Evolutionary conservation across 1,284 basidiomycete species (phyloP), one percentile per base, ranked within the genome.

Genomic region (Marasmius tenuissimus): DNA sequence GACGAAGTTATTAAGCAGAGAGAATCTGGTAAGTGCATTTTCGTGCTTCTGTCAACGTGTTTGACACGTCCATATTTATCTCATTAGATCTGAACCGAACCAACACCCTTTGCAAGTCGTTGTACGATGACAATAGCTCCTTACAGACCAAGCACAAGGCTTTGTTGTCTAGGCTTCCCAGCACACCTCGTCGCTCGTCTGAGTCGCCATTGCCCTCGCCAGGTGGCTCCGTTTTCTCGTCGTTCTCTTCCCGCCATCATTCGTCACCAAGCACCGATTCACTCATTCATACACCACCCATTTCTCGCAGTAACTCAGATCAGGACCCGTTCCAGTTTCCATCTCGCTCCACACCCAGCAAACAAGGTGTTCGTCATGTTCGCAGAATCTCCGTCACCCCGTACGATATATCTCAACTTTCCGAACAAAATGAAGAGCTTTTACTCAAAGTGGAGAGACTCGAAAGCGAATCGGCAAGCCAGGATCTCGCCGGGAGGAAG

Each of bases 361-460:
- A 38, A 37, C 37, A 54, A 5, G 34, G 34, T 12, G 35, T 4
- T 37, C 27, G 34, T 18, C 52, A 54, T 37, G 34, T 54, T 38
- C 64, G 56, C 39, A 80, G 83, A 57, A 79, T 89, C 40, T 88
- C 89, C 40, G 83, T 89, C 59, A 86, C 88, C 2, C 85, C 85
- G 0, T 74, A 80, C n/a, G 90, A 93, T 61, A 80, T 94, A 33
- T 83, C 85, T 3, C 77, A 81, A 7, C 83, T 95, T 33, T 84
- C 87, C 0, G 90, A 93, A 68, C 91, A 94, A 74, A 95, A 95
- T 69, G 86, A 88, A 0, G 89, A 93, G 62, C 85, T 95, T 16
- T 76, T 91, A 6, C 74, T 82, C 22, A 91, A 92, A 65, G 78
- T 95, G 6, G 87, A 92, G 69, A 83, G 83, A 62, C 80, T 95